These are phyloP conservation scores for Dionaea muscipula DNA, from an alignment of 179 eudicot species.

Conservation along the genomic window DNA sequence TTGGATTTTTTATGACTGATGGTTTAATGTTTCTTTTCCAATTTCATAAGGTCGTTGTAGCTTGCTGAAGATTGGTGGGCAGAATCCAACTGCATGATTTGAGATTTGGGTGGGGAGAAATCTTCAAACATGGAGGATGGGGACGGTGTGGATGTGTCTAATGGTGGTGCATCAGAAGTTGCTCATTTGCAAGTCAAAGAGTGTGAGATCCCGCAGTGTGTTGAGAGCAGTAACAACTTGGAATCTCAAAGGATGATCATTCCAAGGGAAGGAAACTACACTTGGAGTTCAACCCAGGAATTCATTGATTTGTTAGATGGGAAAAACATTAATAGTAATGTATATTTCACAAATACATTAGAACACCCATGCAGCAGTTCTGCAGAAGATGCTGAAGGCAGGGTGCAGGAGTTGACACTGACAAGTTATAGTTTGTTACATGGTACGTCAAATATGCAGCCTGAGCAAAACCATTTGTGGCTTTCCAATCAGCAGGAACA, in stretches of 20 bases:
- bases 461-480: conserved; percentile 30
- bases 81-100: conserved; percentile 4
- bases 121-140: conserved; percentile 43
- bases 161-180: conserved; percentile 23
- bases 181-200: conserved; percentile 37
- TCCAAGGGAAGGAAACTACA: conserved; percentile 29
- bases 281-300: conserved; percentile 24
- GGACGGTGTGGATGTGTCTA: conserved; percentile 37
- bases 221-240: conserved; percentile 24
- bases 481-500: conserved; percentile 28
- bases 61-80: neutral
- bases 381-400: conserved; percentile 28
- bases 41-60: neutral
- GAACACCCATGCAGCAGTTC: conserved; percentile 29
- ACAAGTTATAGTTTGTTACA: conserved; percentile 28
- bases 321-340: conserved; percentile 24
- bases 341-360: conserved; percentile 20
- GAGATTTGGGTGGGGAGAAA: neutral
- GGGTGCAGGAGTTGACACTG: conserved; percentile 72
- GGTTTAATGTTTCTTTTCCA: neutral
- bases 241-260: conserved; percentile 36
- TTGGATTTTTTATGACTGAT: neutral
- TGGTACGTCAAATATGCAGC: conserved; percentile 22
- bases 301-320: conserved; percentile 42
- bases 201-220: conserved; percentile 18